phyloP scores from a whole-genome alignment of 441 rosid genomes.

The Macaranga tanarius region DNA sequence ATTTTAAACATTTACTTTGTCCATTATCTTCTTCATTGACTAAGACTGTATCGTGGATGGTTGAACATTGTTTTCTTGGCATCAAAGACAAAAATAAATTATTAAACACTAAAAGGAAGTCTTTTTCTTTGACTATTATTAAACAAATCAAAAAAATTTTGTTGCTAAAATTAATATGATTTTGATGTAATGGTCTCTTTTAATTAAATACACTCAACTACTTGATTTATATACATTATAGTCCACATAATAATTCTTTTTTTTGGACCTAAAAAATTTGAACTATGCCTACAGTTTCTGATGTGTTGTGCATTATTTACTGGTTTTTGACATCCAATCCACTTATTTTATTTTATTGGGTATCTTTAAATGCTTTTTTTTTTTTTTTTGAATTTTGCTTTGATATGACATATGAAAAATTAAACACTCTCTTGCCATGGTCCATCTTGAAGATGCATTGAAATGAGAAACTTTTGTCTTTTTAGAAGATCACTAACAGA shows the following conservation, averaged over 20 bases:
- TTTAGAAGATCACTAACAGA: not conserved
- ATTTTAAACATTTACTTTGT: no score
- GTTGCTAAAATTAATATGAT: not conserved
- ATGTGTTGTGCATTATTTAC: conserved; percentile 17
- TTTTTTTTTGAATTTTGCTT: conserved; percentile 4
- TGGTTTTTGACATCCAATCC: conserved; percentile 23
- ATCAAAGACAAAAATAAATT: not conserved
- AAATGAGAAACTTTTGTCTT: not conserved
- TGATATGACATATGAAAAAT: not conserved
- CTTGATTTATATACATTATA: not conserved
- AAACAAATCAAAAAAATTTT: not conserved
- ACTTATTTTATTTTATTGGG: conserved; percentile 19
- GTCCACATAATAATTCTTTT: not conserved
- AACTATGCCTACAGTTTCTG: conserved; percentile 9
- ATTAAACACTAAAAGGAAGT: no score
- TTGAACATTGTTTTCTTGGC: not conserved
- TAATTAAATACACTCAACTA: conserved; percentile 26
- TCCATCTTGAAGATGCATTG: not conserved
- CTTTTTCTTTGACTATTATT: not conserved
- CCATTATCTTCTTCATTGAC: not conserved
- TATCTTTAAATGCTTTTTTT: conserved; percentile 1
- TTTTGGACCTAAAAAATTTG: conserved; percentile 14
- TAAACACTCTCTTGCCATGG: not conserved
- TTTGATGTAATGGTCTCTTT: conserved; percentile 4
- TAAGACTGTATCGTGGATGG: not conserved